Evolutionary conservation across 805 yeast genomes (phyloP).

Genomic region (Dipodascus albidus): DNA sequence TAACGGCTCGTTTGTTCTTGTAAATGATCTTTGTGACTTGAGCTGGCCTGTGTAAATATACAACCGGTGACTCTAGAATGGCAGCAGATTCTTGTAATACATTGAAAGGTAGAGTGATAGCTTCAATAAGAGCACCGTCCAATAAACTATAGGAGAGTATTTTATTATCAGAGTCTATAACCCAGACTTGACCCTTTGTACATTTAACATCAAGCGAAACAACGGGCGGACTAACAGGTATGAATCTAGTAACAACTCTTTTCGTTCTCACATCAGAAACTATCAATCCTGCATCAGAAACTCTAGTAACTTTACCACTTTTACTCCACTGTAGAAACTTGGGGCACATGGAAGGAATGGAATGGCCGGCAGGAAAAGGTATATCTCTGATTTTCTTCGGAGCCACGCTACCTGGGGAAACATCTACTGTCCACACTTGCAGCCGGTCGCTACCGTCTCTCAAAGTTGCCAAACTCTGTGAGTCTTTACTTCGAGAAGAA

Average conservation of each 20-base stretch:
- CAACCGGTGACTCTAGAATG: background rate
- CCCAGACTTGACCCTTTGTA: background rate
- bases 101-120: conserved; percentile 1
- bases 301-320: background rate
- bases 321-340: conserved; percentile 1
- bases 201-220: conserved; percentile 1
- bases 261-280: conserved; percentile 1
- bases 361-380: conserved; percentile 3
- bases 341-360: background rate
- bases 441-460: conserved; percentile 6
- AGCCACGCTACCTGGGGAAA: background rate
- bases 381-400: conserved; percentile 6
- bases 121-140: background rate
- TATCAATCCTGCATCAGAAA: background rate
- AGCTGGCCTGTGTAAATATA: background rate
- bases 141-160: background rate
- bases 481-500: conserved; percentile 3
- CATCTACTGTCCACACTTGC: conserved; percentile 7
- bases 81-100: background rate
- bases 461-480: conserved; percentile 6
- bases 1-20: background rate
- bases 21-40: background rate
- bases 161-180: background rate
- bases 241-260: background rate
- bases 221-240: background rate